Base-by-base conservation (phyloP, 768 basidiomycete genomes). In the Gloeostereum incarnatum region DNA sequence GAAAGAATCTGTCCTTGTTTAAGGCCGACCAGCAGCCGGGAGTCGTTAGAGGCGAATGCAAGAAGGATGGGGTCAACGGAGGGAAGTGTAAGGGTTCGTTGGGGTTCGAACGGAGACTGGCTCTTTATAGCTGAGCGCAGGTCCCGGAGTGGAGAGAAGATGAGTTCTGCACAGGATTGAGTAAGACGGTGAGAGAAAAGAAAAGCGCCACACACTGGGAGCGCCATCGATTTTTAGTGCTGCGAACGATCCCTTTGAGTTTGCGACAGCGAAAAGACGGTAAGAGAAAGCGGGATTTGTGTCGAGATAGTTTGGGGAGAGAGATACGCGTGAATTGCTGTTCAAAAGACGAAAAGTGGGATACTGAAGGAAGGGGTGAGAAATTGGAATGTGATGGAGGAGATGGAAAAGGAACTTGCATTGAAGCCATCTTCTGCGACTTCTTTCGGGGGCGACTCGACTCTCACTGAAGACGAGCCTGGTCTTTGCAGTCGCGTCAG, bases 211-310 rank as follows among this genome's bases (percentile, higher is more conserved):
- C 65, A 31, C 40, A 74, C 74, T 58, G 41, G 61, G 63, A 41
- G 56, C 47, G 36, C 58, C 47, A 37, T 56, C 49, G 35, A 59
- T 58, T 26, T 60, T 56, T 31, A 74, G 69, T 22, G 82, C 81
- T 32, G 73, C 79, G 55, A 87, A 88, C 75, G 78, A 87, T 20
- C 75, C 79, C 45, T 63, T 69, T 9, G 62, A 57, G 50, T 78
- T 82, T 2, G 77, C 66, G 2, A 71, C 62, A 3, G 75, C 68
- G 46, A 89, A 73, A 13, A 81, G 61, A 38, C 58, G 66, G 27
- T 69, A 73, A 18, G 68, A 65, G 5, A 68, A 57, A 2, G 63
- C 45, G 1, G 56, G 35, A 13, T 69, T 49, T 16, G 69, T 58
- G 45, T 66, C 59, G 20, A 79, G 55, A 1, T 68, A 60, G 13